phyloP scores from a whole-genome alignment of 208 protist species.

The Leishmania martiniquensis region DNA sequence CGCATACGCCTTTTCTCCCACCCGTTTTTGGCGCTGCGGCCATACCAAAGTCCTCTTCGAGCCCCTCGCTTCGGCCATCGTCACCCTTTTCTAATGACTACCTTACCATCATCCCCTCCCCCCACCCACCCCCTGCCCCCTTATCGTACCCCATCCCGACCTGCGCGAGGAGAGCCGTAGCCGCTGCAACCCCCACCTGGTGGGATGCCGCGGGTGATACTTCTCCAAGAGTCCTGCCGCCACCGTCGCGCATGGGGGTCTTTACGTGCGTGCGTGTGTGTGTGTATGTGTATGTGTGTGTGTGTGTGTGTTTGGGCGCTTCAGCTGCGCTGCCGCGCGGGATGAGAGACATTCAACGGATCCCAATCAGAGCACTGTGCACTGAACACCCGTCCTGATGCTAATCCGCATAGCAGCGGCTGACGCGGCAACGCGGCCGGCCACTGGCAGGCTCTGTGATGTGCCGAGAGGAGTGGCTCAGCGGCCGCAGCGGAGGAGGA shows the following conservation, averaged over 20 bases:
- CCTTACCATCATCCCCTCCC: not conserved
- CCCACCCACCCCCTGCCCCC: not conserved
- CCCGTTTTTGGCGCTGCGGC: too few species aligned
- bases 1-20: too few species aligned
- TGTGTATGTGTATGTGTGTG: conserved; percentile 1
- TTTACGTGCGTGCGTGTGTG: not conserved
- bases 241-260: not conserved
- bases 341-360: conserved; percentile 44
- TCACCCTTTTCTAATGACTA: not conserved
- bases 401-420: conserved; percentile 25
- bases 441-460: not conserved
- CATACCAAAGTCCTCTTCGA: too few species aligned
- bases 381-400: conserved; percentile 35
- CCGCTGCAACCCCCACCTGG: conserved; percentile 2
- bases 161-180: conserved; percentile 15
- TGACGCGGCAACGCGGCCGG: conserved; percentile 11
- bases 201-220: conserved; percentile 13
- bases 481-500: too few species aligned
- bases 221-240: conserved; percentile 11
- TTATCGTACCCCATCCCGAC: not conserved
- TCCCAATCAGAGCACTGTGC: conserved; percentile 39
- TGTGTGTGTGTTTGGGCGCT: not conserved
- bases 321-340: conserved; percentile 5
- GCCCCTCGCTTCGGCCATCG: not conserved
- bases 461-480: too few species aligned